Evolutionary conservation across 2,329 filamentous ascomycete species (phyloP).

Genomic region (Fusarium austroafricanum): DNA sequence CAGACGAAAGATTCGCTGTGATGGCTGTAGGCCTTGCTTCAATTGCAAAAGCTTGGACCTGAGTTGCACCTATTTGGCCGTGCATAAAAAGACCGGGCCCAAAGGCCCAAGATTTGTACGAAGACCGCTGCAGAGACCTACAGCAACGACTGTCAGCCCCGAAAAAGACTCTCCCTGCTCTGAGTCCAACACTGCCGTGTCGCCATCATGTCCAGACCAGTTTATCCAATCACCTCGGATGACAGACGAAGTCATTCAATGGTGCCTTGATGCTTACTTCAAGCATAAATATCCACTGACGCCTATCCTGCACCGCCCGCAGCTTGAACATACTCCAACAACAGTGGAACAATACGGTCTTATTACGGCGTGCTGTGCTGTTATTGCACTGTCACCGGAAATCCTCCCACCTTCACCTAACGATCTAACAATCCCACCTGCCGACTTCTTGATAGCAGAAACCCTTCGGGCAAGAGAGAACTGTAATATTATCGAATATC

Average conservation of each 20-base stretch:
- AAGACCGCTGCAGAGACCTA: neutral
- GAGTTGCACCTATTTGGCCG: constrained; percentile 47
- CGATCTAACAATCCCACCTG: constrained; percentile 21
- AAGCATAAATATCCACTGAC: constrained; percentile 52
- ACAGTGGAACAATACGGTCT: constrained; percentile 45
- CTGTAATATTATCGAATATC: constrained; percentile 44
- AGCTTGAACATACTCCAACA: constrained; percentile 16
- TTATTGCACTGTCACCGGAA: constrained; percentile 46
- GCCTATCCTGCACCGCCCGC: constrained; percentile 45
- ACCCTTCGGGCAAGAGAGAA: constrained; percentile 41
- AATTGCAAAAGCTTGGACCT: constrained; percentile 40
- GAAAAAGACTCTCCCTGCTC: neutral
- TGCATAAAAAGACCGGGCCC: constrained; percentile 50
- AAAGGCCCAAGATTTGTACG: constrained; percentile 20
- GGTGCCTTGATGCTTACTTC: constrained; percentile 49
- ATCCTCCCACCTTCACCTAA: constrained; percentile 27
- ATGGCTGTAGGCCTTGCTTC: constrained; percentile 44
- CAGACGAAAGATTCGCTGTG: constrained; percentile 47
- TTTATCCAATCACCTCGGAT: constrained; percentile 18
- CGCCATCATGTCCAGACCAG: accelerated
- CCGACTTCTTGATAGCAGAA: constrained; percentile 46
- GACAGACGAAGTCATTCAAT: constrained; percentile 28
- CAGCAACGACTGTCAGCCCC: neutral
- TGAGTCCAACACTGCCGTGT: accelerated
- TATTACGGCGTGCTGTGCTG: constrained; percentile 46